phyloP scores from a whole-genome alignment of 2,329 filamentous ascomycete genomes.

The Chaetomium sp. region DNA sequence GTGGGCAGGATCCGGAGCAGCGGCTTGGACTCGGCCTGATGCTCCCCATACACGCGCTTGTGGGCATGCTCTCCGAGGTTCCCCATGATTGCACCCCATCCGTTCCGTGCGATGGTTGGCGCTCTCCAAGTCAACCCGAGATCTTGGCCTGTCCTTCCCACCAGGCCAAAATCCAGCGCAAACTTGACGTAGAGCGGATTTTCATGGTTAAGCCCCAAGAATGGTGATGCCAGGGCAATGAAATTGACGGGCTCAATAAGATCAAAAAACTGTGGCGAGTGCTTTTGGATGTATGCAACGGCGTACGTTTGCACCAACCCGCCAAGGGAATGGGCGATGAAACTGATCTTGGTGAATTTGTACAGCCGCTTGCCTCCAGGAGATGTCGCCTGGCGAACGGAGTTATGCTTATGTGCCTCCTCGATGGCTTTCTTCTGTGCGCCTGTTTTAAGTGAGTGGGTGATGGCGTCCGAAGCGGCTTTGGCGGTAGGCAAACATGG shows the following conservation, averaged over 20 bases:
- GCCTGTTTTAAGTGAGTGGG: conserved; percentile 44
- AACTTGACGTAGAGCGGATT: conserved; percentile 98
- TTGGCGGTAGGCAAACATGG: conserved; percentile 73
- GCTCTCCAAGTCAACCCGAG: conserved; percentile 92
- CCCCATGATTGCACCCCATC: conserved; percentile 85
- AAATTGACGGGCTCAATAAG: conserved; percentile 88
- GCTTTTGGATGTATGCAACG: conserved; percentile 94
- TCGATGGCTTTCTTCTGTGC: conserved; percentile 44
- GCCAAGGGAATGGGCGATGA: conserved; percentile 88
- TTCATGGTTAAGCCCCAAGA: conserved; percentile 91
- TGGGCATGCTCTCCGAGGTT: conserved; percentile 72
- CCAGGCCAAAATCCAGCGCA: conserved; percentile 91
- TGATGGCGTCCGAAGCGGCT: conserved; percentile 48
- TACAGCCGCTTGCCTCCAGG: conserved; percentile 60
- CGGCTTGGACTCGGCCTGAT: conserved; percentile 82
- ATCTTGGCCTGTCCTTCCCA: conserved; percentile 95
- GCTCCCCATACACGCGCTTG: conserved; percentile 59
- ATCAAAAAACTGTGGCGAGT: conserved; percentile 88
- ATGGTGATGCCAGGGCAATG: conserved; percentile 81
- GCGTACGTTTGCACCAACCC: conserved; percentile 92
- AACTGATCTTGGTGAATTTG: conserved; percentile 90
- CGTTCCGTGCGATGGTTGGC: conserved; percentile 79
- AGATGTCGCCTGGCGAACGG: conserved; percentile 47
- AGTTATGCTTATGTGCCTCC: conserved; percentile 52
- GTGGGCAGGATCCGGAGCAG: conserved; percentile 86